Evolutionary conservation across 2,329 filamentous ascomycete species (phyloP).

Genomic region (Xylariaceae sp.): DNA sequence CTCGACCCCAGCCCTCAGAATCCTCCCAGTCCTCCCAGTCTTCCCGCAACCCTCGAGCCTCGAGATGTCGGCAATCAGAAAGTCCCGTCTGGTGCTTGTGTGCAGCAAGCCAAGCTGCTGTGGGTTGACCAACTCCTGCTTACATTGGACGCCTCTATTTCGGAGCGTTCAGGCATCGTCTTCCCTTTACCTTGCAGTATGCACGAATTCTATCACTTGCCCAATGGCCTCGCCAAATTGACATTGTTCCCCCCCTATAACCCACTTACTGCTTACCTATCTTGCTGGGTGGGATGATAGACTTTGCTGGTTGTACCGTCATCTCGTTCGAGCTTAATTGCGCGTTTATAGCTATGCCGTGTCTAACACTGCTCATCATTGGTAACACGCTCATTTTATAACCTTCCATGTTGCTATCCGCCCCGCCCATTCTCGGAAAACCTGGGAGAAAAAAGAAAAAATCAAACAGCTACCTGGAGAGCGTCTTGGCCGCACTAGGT

Average conservation of each 20-base stretch:
- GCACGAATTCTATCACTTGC: not conserved
- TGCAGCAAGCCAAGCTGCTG: not conserved
- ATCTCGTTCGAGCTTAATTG: not conserved
- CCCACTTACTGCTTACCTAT: not conserved
- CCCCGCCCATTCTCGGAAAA: not conserved
- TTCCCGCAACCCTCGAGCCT: not conserved
- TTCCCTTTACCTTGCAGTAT: not conserved
- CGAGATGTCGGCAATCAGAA: not conserved
- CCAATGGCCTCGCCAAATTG: constrained; percentile 15
- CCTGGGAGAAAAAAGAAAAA: constrained; percentile 1
- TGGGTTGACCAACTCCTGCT: not conserved
- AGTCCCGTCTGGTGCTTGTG: not conserved
- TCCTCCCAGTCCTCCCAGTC: no score
- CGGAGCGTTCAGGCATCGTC: not conserved
- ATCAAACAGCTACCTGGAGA: not conserved
- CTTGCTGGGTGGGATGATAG: not conserved
- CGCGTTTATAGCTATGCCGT: constrained; percentile 1
- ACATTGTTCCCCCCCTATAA: not conserved
- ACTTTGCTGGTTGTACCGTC: not conserved
- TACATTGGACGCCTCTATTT: not conserved
- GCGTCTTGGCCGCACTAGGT: not conserved
- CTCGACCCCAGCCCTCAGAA: no score
- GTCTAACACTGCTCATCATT: constrained; percentile 6
- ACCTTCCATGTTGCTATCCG: constrained; percentile 21
- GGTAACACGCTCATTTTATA: constrained; percentile 12